Evolutionary conservation across 2,329 filamentous ascomycete genomes (phyloP).

Genomic region (Rachicladosporium sp.): DNA sequence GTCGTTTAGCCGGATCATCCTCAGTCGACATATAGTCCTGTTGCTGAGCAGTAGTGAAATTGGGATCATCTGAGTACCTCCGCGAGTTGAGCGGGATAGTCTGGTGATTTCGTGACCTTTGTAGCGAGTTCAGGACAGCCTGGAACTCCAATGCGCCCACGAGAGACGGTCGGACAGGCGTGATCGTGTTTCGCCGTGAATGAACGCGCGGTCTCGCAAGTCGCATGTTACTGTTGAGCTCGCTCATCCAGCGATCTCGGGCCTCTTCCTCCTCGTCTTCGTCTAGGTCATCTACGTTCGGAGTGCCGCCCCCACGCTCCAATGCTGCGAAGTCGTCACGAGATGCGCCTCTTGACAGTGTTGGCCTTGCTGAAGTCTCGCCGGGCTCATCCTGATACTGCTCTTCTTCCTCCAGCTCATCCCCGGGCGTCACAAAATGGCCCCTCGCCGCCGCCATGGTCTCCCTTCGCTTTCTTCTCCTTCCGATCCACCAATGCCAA

Average conservation of each 20-base stretch:
- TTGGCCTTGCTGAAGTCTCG: constrained; percentile 29
- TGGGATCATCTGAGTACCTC: constrained; percentile 55
- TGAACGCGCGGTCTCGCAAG: constrained; percentile 56
- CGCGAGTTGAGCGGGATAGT: constrained; percentile 56
- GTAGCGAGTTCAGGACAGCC: constrained; percentile 75
- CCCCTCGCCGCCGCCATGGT: constrained; percentile 61
- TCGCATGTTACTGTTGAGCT: constrained; percentile 89
- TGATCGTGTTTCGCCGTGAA: constrained; percentile 60
- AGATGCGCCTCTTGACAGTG: constrained; percentile 35
- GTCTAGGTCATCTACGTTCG: constrained; percentile 40
- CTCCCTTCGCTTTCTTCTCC: constrained; percentile 48
- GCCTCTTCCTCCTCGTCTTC: constrained; percentile 54
- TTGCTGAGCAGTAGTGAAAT: constrained; percentile 31
- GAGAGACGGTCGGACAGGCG: constrained; percentile 80
- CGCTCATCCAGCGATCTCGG: constrained; percentile 53
- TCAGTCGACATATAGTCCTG: constrained; percentile 35
- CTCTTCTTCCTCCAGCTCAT: constrained; percentile 46
- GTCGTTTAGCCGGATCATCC: constrained; percentile 34
- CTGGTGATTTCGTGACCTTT: constrained; percentile 66
- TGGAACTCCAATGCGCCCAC: constrained; percentile 90
- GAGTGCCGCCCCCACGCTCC: constrained; percentile 38
- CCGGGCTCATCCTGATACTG: constrained; percentile 42
- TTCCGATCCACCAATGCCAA: constrained; percentile 79
- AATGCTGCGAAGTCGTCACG: constrained; percentile 51
- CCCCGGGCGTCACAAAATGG: constrained; percentile 53